Percentiles rank a stretch among this genome's conserved stretches.
Conservation (phyloP, 805 yeast species). For the Ogataea philodendri region DNA sequence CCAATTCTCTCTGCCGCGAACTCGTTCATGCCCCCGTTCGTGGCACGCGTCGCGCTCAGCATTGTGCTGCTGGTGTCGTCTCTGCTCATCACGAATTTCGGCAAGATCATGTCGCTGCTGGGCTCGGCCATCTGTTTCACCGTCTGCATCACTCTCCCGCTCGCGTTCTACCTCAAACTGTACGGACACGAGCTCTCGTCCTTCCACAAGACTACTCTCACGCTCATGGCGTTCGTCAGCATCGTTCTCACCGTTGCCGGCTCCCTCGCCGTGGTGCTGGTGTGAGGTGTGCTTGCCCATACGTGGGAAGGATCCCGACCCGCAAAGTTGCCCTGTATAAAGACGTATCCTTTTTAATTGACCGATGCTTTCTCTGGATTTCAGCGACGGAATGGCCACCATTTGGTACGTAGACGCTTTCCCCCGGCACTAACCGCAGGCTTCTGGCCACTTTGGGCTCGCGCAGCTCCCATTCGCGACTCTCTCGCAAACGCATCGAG, state of each 20-base stretch:
- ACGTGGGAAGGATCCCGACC: slow-evolving; percentile 11
- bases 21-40: slow-evolving; percentile 16
- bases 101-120: slow-evolving; percentile 72
- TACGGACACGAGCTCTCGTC: slow-evolving; percentile 44
- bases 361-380: slow-evolving; percentile 4
- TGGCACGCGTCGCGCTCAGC: slow-evolving; percentile 49
- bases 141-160: slow-evolving; percentile 76
- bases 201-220: slow-evolving; percentile 40
- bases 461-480: slow-evolving; percentile 23
- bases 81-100: slow-evolving; percentile 72
- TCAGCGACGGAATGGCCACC: slow-evolving; percentile 28
- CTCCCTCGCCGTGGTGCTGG: slow-evolving; percentile 49
- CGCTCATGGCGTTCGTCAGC: slow-evolving; percentile 45
- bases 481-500: slow-evolving; percentile 33
- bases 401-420: slow-evolving; percentile 26
- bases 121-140: slow-evolving; percentile 81
- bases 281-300: slow-evolving; percentile 15
- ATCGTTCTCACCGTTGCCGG: slow-evolving; percentile 54
- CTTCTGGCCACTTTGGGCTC: slow-evolving; percentile 32
- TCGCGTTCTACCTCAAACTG: slow-evolving; percentile 63
- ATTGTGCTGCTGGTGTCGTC: slow-evolving; percentile 56
- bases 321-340: slow-evolving; percentile 1
- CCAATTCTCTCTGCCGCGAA: slow-evolving; percentile 78
- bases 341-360: slow-evolving; percentile 21
- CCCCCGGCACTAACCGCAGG: slow-evolving; percentile 19